These are phyloP conservation scores for Endocalyx cinctus DNA, from an alignment of 2,329 filamentous ascomycete species.

Conservation along the genomic window DNA sequence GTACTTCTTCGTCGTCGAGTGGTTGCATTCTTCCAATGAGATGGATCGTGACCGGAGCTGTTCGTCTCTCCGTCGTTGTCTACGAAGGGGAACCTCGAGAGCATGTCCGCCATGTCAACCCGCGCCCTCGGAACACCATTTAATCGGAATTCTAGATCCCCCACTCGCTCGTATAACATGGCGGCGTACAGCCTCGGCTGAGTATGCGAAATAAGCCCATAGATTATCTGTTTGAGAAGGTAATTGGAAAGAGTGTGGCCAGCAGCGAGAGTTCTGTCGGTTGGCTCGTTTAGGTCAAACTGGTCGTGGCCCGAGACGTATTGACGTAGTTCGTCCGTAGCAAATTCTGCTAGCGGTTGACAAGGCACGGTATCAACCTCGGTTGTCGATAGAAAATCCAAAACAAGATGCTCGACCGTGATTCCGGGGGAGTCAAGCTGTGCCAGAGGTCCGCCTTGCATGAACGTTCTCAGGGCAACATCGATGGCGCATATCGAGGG, in stretches of 20 bases:
- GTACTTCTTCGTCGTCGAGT: no score
- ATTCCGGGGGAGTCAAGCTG: neutral
- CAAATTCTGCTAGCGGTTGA: neutral
- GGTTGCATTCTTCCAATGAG: neutral
- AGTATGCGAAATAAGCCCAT: neutral
- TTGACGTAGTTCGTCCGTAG: neutral
- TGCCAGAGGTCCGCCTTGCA: neutral
- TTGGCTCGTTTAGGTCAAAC: no score
- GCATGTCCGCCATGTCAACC: constrained; percentile 1
- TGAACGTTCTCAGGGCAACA: constrained; percentile 1
- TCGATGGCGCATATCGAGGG: neutral
- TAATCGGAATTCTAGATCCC: neutral
- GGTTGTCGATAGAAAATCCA: constrained; percentile 1
- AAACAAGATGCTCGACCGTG: neutral
- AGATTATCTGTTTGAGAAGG: neutral
- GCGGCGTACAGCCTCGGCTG: neutral
- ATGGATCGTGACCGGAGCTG: neutral
- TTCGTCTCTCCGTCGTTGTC: neutral
- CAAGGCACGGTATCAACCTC: neutral
- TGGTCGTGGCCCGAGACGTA: neutral
- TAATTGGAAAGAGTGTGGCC: neutral
- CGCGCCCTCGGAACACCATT: neutral
- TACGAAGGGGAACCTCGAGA: neutral
- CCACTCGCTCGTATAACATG: constrained; percentile 1
- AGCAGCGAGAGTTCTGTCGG: no score